Base-by-base conservation (phyloP, 2,329 filamentous ascomycete genomes). In the Fusarium papillatum region DNA sequence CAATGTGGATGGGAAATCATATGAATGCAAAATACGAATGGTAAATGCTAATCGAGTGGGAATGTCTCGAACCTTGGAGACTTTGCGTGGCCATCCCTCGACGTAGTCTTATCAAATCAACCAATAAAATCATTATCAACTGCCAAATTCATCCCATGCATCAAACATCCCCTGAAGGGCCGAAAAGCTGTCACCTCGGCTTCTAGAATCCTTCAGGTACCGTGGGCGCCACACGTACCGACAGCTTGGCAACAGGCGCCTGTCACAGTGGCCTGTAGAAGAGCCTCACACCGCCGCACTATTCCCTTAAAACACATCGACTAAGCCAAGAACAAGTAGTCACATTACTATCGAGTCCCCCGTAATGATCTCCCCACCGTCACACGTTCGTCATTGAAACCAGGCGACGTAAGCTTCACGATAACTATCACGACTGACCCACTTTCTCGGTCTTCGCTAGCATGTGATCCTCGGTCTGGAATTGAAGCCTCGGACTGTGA, bases 391-490 rank as follows among this genome's bases (percentile, higher is more conserved):
- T n/a, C 17, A 26, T 24, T 38, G 59, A 61, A 61, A 61, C 22
- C 59, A 61, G 59, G 34, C 59, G 59, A 61, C 59, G 59, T 43
- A 61, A 43, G 34, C 59, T 61, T 61, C 24, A 41, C 24, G 19
- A 29, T 50, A 31, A 36, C 41, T 43, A 64, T 64, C 41, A 5
- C 26, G 7, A 10, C 17, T 31, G 61, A 34, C 41, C 61, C 41
- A 64, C 41, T 16, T 16, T 64, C 41, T 48, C 41, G 14, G 38
- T 10, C 29, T n/a, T 48, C 22, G n/a, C 22, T 64, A 36, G 31
- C 41, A 64, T 64, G 61, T 50, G 61, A 63, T 64, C 24, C 41
- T 50, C 41, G 61, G 41, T 46, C 13, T 64, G 17, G 29, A 64
- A 48, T 34, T 48, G 61, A 31, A 29, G 41, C 41, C 38, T 38